Conservation (phyloP, 768 basidiomycete species). For the Glaciozyma antarctica region DNA sequence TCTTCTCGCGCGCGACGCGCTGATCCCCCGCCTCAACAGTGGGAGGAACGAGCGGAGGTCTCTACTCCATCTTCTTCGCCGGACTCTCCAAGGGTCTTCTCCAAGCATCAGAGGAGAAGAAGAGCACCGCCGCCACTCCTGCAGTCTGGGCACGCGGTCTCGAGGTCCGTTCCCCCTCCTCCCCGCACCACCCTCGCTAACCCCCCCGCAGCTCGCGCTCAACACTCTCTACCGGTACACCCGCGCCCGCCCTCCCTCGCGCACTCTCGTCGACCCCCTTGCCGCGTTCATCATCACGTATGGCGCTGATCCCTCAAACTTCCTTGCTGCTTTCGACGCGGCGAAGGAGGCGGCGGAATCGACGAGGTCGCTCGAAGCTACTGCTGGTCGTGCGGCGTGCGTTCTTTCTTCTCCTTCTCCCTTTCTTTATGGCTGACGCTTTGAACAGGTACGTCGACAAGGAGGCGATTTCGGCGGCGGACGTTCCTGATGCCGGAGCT, state of each 20-base stretch:
- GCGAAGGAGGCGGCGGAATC: constrained; percentile 40
- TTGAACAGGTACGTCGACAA: background rate
- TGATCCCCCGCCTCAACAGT: background rate
- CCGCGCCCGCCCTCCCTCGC: constrained; percentile 41
- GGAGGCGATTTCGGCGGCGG: background rate
- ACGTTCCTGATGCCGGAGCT: background rate
- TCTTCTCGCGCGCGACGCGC: too few relatives aligned
- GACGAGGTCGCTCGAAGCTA: constrained; percentile 41
- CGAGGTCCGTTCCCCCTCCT: constrained; percentile 10
- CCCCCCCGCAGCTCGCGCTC: constrained; percentile 23
- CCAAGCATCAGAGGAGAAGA: constrained; percentile 17
- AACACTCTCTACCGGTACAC: constrained; percentile 38
- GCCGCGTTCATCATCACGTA: constrained; percentile 40
- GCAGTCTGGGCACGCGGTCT: constrained; percentile 32
- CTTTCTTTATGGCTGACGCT: too few relatives aligned
- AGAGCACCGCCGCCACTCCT: constrained; percentile 8
- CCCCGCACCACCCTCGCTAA: background rate
- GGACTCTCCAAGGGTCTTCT: constrained; percentile 33
- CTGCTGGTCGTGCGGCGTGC: constrained; percentile 38
- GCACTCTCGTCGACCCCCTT: constrained; percentile 44
- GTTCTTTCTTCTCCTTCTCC: too few relatives aligned
- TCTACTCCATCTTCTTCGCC: constrained; percentile 35
- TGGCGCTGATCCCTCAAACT: constrained; percentile 29
- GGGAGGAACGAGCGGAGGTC: constrained; percentile 33
- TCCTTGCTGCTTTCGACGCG: constrained; percentile 36